These are phyloP conservation scores for Pseudogymnoascus sp. DNA, from an alignment of 2,329 filamentous ascomycete species.

Conservation along the genomic window DNA sequence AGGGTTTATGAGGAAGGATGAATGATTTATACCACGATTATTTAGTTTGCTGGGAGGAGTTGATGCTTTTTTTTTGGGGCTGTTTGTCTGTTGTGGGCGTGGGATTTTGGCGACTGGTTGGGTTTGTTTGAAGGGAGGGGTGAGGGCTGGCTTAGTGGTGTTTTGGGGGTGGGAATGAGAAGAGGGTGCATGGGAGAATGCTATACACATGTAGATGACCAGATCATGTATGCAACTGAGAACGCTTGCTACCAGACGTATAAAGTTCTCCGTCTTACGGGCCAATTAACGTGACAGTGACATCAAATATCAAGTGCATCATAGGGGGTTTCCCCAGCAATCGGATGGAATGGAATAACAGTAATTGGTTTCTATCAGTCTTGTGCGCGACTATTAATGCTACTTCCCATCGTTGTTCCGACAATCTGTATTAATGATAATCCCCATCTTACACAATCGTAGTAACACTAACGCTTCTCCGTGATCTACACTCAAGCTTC, in stretches of 20 bases:
- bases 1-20: neutral
- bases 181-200: neutral
- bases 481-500: neutral
- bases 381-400: neutral
- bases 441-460: neutral
- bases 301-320: neutral
- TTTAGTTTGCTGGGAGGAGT: conserved; percentile 2
- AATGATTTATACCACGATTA: neutral
- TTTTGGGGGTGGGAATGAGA: neutral
- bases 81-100: neutral
- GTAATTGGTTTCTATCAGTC: neutral
- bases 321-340: neutral
- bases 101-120: neutral
- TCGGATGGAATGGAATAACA: neutral
- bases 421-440: neutral
- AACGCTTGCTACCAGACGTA: neutral
- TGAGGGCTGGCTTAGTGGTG: neutral
- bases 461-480: neutral
- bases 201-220: conserved; percentile 4
- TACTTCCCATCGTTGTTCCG: neutral
- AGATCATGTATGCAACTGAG: neutral
- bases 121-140: neutral
- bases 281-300: neutral
- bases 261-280: neutral
- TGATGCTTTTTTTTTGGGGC: neutral